phyloP scores from a whole-genome alignment of 768 basidiomycete species.

The Pisolithus microcarpus region DNA sequence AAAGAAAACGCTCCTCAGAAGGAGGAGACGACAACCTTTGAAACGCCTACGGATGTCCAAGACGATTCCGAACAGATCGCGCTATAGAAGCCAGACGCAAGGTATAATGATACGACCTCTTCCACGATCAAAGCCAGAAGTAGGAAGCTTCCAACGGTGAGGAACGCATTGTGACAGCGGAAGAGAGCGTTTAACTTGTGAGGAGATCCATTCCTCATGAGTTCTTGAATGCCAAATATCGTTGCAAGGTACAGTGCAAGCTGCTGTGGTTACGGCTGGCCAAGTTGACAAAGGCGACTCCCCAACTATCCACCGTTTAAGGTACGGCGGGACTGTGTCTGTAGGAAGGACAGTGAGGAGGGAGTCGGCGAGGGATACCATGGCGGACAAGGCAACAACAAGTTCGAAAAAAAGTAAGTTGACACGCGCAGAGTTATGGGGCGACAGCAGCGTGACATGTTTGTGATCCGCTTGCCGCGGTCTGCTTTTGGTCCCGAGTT shows the following conservation, averaged over 20 bases:
- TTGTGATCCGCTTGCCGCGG: not conserved
- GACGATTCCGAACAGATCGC: slow-evolving; percentile 70
- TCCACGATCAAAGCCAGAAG: slow-evolving; percentile 86
- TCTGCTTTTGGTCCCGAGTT: too few species aligned
- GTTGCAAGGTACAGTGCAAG: slow-evolving; percentile 78
- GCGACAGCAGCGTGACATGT: slow-evolving; percentile 25
- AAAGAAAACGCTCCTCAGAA: not conserved
- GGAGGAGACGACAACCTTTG: slow-evolving; percentile 1
- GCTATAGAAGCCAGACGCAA: slow-evolving; percentile 63
- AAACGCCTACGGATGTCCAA: slow-evolving; percentile 77
- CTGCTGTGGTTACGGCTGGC: slow-evolving; percentile 57
- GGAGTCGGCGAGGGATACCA: slow-evolving; percentile 71
- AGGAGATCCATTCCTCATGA: slow-evolving; percentile 75
- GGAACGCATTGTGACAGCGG: slow-evolving; percentile 84
- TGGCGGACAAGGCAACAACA: slow-evolving; percentile 31
- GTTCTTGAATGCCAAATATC: slow-evolving; percentile 77
- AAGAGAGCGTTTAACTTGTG: slow-evolving; percentile 77
- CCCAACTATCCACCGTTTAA: slow-evolving; percentile 47
- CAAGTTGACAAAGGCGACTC: slow-evolving; percentile 53
- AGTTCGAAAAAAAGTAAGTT: slow-evolving; percentile 7
- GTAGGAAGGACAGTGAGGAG: slow-evolving; percentile 53
- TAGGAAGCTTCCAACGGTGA: slow-evolving; percentile 77
- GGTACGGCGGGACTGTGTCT: slow-evolving; percentile 30
- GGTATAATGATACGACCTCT: slow-evolving; percentile 78
- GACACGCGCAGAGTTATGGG: slow-evolving; percentile 20